These are phyloP conservation scores for Amphicarpaea edgeworthii DNA, from an alignment of 306 rosid species.

Conservation along the genomic window DNA sequence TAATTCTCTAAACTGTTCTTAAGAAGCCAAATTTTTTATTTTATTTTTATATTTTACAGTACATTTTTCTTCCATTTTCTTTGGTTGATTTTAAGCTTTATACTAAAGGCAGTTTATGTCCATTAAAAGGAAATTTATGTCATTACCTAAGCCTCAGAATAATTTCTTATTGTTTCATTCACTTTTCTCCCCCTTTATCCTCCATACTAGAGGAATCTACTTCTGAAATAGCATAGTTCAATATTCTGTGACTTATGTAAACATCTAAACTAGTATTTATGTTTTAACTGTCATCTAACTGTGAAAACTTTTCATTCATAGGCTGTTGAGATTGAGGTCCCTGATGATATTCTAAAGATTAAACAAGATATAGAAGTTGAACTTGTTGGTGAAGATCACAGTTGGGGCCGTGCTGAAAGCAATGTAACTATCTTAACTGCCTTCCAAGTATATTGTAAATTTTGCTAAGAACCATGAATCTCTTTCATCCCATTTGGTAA, in stretches of 20 bases:
- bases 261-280: constrained; percentile 10
- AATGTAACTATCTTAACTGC: constrained; percentile 55
- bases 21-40: neutral
- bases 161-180: neutral
- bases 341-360: constrained; percentile 66
- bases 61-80: neutral
- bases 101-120: neutral
- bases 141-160: neutral
- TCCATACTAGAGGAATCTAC: neutral
- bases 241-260: neutral
- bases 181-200: neutral
- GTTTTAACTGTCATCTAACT: neutral
- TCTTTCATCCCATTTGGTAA: neutral
- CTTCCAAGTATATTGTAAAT: neutral
- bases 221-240: neutral
- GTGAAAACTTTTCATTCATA: constrained; percentile 30
- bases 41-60: neutral
- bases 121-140: neutral
- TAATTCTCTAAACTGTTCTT: neutral
- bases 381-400: constrained; percentile 74
- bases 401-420: constrained; percentile 70
- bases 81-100: constrained; percentile 1
- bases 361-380: constrained; percentile 75
- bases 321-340: constrained; percentile 65
- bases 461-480: neutral